phyloP scores from a whole-genome alignment of 1,139 yeast species.

The Pichia sp. region DNA sequence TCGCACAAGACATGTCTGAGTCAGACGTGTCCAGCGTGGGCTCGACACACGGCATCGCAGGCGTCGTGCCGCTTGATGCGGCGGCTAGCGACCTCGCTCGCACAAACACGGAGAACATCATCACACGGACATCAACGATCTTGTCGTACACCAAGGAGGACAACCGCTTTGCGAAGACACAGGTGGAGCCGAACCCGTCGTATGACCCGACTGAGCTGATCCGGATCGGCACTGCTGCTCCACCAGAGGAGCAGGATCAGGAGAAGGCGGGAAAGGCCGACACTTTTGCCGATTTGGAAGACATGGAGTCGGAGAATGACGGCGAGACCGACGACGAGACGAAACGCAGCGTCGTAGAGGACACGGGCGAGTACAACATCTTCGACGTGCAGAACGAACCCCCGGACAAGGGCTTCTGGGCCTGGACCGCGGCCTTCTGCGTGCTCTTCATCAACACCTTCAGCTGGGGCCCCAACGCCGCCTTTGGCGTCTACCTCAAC shows the following conservation, averaged over 20 bases:
- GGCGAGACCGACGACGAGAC: background rate
- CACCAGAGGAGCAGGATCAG: background rate
- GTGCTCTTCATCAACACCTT: constrained; percentile 43
- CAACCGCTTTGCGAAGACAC: constrained; percentile 22
- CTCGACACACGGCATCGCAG: too few species aligned
- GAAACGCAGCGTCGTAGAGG: constrained; percentile 2
- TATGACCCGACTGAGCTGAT: constrained; percentile 12
- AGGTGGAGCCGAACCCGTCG: constrained; percentile 17
- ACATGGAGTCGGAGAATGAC: background rate
- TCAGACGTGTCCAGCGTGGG: too few species aligned
- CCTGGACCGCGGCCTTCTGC: constrained; percentile 63
- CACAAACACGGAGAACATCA: background rate
- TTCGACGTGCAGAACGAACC: constrained; percentile 41
- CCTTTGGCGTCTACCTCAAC: constrained; percentile 63
- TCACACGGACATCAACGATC: constrained; percentile 2
- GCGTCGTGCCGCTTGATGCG: too few species aligned
- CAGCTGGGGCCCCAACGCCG: constrained; percentile 75
- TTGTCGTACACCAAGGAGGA: constrained; percentile 29
- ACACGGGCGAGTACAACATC: constrained; percentile 31
- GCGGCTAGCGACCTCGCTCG: too few species aligned
- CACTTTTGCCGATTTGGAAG: background rate
- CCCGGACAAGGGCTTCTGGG: constrained; percentile 61
- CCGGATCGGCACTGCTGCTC: constrained; percentile 9
- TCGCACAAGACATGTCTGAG: too few species aligned
- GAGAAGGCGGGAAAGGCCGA: background rate